A percentile compares a stretch with the other conserved stretches of the same genome.
phyloP scores from a whole-genome alignment of 306 rosid species.

The Inga leiocalycina region DNA sequence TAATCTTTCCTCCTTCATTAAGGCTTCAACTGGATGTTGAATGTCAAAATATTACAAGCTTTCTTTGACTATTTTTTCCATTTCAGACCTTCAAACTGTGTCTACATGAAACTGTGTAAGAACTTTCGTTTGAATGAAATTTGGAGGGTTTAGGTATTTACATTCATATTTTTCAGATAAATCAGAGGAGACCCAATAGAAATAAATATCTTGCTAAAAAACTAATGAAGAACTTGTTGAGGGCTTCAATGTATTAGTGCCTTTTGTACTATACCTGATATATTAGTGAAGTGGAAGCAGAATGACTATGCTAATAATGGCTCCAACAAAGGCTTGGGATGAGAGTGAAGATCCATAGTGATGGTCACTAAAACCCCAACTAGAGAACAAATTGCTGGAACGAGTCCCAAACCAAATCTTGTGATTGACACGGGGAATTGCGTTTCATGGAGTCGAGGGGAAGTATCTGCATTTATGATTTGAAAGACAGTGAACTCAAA shows the following conservation, averaged over 20 bases:
- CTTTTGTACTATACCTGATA: neutral
- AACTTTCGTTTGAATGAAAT: conserved; percentile 16
- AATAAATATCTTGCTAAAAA: conserved; percentile 18
- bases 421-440: conserved; percentile 55
- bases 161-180: neutral
- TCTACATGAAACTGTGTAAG: neutral
- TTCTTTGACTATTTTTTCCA: neutral
- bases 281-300: conserved; percentile 6
- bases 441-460: conserved; percentile 33
- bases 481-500: conserved; percentile 3
- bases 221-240: neutral
- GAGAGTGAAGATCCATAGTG: conserved; percentile 70
- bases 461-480: conserved; percentile 50
- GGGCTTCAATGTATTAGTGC: conserved; percentile 8
- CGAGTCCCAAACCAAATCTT: conserved; percentile 78
- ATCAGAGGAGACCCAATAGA: conserved; percentile 10
- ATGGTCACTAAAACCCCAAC: conserved; percentile 62
- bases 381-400: conserved; percentile 74
- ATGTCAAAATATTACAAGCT: neutral
- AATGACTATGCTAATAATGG: conserved; percentile 63
- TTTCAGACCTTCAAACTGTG: neutral
- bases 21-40: neutral
- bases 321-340: conserved; percentile 56
- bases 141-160: conserved; percentile 7
- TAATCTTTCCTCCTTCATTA: neutral